Evolutionary conservation across 2,329 filamentous ascomycete species (phyloP).

Genomic region (Ceratocystis smalleyi): DNA sequence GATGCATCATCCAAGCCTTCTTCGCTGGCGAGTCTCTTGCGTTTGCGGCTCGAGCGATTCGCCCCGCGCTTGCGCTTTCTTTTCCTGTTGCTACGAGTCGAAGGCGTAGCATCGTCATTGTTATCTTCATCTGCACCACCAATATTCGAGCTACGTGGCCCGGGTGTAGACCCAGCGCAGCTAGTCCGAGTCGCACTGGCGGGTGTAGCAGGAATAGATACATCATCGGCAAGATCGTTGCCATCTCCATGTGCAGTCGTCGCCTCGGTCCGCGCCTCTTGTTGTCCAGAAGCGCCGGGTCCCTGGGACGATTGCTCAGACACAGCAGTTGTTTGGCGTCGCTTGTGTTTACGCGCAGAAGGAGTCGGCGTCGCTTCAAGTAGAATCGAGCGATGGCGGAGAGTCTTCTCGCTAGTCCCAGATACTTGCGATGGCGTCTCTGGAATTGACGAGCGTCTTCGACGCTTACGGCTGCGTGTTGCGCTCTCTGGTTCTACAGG

Average conservation of each 20-base stretch:
- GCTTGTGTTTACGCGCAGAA: constrained; percentile 5
- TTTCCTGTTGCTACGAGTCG: constrained; percentile 9
- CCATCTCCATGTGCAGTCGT: background rate
- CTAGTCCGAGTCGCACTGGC: background rate
- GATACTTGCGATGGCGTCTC: background rate
- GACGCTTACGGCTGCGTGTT: background rate
- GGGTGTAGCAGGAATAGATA: background rate
- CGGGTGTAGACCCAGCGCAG: background rate
- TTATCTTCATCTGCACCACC: background rate
- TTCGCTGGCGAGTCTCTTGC: background rate
- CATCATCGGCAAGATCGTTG: background rate
- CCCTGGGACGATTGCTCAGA: background rate
- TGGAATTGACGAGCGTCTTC: background rate
- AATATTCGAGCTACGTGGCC: background rate
- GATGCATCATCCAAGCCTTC: background rate
- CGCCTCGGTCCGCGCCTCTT: background rate
- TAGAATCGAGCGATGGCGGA: background rate
- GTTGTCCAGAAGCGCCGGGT: background rate
- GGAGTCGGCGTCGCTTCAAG: constrained; percentile 5
- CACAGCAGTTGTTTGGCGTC: background rate
- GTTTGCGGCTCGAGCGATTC: constrained; percentile 9
- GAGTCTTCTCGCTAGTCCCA: background rate
- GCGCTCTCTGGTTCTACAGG: background rate
- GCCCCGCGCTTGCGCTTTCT: constrained; percentile 12
- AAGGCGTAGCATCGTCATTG: background rate